phyloP scores from a whole-genome alignment of 2,329 filamentous ascomycete genomes.

The Fusarium mexicanum region DNA sequence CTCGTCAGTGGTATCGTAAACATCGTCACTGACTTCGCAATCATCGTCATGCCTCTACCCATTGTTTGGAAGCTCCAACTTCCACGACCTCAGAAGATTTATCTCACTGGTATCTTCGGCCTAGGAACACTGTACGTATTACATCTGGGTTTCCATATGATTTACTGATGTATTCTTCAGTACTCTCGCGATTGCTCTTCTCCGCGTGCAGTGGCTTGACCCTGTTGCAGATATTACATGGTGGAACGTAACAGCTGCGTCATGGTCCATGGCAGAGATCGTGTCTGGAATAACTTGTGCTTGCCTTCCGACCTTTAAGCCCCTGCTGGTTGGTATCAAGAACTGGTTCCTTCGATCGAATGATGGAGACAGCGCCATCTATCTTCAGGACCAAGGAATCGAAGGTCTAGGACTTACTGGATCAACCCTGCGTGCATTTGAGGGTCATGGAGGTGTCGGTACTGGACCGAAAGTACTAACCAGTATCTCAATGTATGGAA shows the following conservation, averaged over 20 bases:
- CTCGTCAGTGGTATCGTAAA: slow-evolving; percentile 12
- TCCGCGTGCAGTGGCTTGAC: slow-evolving; percentile 32
- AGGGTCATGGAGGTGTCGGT: background rate
- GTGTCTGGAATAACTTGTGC: slow-evolving; percentile 32
- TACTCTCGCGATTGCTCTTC: slow-evolving; percentile 17
- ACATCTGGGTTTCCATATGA: accelerated
- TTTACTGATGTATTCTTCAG: background rate
- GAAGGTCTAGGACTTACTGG: background rate
- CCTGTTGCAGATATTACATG: slow-evolving; percentile 19
- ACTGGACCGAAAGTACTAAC: background rate
- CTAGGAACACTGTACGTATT: slow-evolving; percentile 25
- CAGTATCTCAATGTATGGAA: background rate
- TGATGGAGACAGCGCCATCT: background rate
- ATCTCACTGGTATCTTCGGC: slow-evolving; percentile 22
- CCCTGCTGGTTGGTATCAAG: background rate
- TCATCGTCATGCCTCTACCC: slow-evolving; percentile 24
- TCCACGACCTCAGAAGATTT: slow-evolving; percentile 6
- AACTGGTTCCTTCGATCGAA: accelerated
- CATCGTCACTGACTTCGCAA: slow-evolving; percentile 23
- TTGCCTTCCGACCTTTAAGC: slow-evolving; percentile 29
- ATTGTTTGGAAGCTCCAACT: slow-evolving; percentile 27
- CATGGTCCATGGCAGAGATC: slow-evolving; percentile 34
- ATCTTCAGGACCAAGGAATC: background rate
- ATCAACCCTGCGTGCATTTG: background rate
- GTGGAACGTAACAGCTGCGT: slow-evolving; percentile 29